A percentile compares a stretch with the other conserved stretches of the same genome.
Evolutionary conservation across 352 stramenopile species (phyloP).

Genomic region (Detonula confervacea): DNA sequence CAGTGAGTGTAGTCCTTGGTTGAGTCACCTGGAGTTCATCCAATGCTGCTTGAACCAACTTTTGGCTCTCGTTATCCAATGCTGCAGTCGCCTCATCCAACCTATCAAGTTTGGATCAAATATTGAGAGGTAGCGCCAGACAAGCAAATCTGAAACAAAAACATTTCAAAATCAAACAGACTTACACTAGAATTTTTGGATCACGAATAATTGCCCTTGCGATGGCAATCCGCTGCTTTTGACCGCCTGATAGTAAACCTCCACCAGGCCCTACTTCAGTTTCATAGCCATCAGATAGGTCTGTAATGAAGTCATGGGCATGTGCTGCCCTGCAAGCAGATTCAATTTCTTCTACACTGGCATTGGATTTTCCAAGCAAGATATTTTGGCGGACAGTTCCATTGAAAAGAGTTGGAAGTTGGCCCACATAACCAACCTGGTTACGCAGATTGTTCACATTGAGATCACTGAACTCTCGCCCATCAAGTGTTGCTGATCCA

Average conservation of each 20-base stretch:
- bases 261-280: conserved; percentile 90
- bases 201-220: conserved; percentile 90
- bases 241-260: conserved; percentile 89
- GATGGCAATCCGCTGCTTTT: conserved; percentile 93
- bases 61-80: conserved; percentile 74
- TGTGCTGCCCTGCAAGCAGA: conserved; percentile 88
- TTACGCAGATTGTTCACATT: conserved; percentile 51
- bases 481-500: conserved; percentile 72
- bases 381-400: conserved; percentile 87
- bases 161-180: too few relatives aligned
- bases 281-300: conserved; percentile 76
- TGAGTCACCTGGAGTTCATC: conserved; percentile 48
- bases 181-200: conserved; percentile 82
- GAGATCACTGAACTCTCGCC: conserved; percentile 60
- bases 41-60: conserved; percentile 68
- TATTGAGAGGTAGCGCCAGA: too few relatives aligned
- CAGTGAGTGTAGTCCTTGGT: conserved; percentile 91
- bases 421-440: conserved; percentile 81
- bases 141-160: too few relatives aligned
- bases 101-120: too few relatives aligned
- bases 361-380: conserved; percentile 51
- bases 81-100: conserved; percentile 86
- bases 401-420: conserved; percentile 88
- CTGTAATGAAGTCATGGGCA: conserved; percentile 89
- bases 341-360: conserved; percentile 73